Conservation (phyloP, 129 eudicot genomes). For the Heracleum sosnowskyi region DNA sequence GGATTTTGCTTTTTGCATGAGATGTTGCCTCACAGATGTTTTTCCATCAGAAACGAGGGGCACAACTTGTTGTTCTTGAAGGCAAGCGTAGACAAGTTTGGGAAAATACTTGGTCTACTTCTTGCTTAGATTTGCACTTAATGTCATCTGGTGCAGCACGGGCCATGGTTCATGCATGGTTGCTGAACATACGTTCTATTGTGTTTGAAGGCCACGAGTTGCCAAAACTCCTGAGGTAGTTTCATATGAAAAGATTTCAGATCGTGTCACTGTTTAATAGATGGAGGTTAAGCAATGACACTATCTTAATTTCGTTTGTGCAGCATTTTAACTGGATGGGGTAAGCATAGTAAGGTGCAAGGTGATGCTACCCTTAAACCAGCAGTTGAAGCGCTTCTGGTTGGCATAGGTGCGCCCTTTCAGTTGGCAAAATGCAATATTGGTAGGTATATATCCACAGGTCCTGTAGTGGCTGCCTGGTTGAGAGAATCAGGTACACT, state of each 20-base stretch:
- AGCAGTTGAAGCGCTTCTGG: slow-evolving; percentile 67
- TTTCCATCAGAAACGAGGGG: slow-evolving; percentile 64
- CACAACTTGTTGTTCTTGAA: slow-evolving; percentile 91
- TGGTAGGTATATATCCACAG: slow-evolving; percentile 79
- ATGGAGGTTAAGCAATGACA: background rate
- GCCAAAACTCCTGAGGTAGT: slow-evolving; percentile 72
- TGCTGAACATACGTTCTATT: slow-evolving; percentile 71
- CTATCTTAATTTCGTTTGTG: slow-evolving; percentile 10
- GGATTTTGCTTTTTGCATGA: background rate
- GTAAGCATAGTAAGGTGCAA: slow-evolving; percentile 91
- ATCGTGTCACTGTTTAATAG: background rate
- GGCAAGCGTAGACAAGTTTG: slow-evolving; percentile 86
- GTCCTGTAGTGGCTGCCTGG: slow-evolving; percentile 81
- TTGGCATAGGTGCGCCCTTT: slow-evolving; percentile 79
- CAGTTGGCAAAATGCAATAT: slow-evolving; percentile 64
- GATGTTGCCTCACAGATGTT: background rate
- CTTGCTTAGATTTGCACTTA: slow-evolving; percentile 84
- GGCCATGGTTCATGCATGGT: slow-evolving; percentile 96
- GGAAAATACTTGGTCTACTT: slow-evolving; percentile 75
- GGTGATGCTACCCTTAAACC: slow-evolving; percentile 89
- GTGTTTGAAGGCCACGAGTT: slow-evolving; percentile 84
- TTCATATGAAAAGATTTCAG: background rate
- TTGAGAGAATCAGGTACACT: slow-evolving; percentile 76
- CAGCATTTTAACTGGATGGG: slow-evolving; percentile 99
- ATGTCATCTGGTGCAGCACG: slow-evolving; percentile 99